Base-by-base conservation (phyloP, 768 basidiomycete genomes). In the Leccinum aurantiacum region DNA sequence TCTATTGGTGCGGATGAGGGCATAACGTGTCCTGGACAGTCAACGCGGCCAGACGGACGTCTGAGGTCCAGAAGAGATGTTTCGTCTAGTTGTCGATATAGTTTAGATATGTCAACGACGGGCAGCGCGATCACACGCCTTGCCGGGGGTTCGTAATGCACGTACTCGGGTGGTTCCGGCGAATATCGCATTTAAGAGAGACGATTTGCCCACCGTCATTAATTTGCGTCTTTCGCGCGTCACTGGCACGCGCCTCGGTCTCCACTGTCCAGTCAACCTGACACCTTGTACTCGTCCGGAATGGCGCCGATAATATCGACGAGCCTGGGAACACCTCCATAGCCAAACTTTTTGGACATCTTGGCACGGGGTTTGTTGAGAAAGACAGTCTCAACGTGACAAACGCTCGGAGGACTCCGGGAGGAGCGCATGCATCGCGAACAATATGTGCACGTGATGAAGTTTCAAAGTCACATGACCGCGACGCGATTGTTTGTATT, bases 261-360 rank as follows among this genome's bases (percentile, higher is more conserved):
- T 24, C 24, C 24, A 24, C 24, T 24, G 24, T 29, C 31, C 31
- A 31, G 31, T 31, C 9, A 10, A 31, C 10, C 10, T 31, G 31
- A 31, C 29, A 31, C 89, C 66, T 93, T 93, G 78, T 95, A 94
- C 57, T 97, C 95, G 72, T 98, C 95, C 17, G 97, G 97, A 53
- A 98, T 96, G 41, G 97, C 97, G 63, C 93, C 93, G 75, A 99
- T 94, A 69, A 99, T 98, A 73, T 99, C 97, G 49, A 98, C 96
- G 19, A 99, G 82, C 50, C 97, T 77, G 0, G 97, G 97, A 0
- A 96, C 89, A 35, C 91, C 91, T 37, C 90, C 87, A 67, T 87
- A 90, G 6, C 84, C 87, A 71, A 87, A 88, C 74, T 95, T 95
- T 79, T 98, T 98, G 73, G 92, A 91, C 75, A 95, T 83, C 66